Evolutionary conservation across 1,139 yeast species (phyloP), one percentile per base, ranked within the genome.

Genomic region (Saccharomyces hybrid): DNA sequence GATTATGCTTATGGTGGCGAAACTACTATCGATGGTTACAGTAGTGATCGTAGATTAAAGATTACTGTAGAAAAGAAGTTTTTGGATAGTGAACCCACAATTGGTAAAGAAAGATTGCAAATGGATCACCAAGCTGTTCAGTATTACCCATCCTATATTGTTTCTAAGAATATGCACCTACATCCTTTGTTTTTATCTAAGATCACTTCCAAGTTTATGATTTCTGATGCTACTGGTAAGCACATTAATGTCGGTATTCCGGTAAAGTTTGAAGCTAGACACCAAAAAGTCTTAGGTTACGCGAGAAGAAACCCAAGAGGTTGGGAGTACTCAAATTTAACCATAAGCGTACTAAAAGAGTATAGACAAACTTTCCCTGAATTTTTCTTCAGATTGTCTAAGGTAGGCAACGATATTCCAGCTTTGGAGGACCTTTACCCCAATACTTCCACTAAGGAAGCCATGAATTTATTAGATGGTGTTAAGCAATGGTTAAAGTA

Each of bases 1-100:
- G 90, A 86, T 44, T 83, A 83, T 72, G 95, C 91, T 2, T 93
- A 88, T 67, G 99, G 99, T 51, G 80, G 89, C 28, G 86, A 95
- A 52, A 91, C 95, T 13, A 77, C 78, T 26, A 80, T 93, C 51
- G 82, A 78, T 52, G 96, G 88, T 0, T 79, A 82, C 59, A 71
- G 70, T 27, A 75, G 80, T 47, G 77, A 75, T 25, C 71, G 72
- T 11, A 74, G 78, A 50, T 72, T 82, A 54, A 81, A 80, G 56
- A 70, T 85, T 54, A 78, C 83, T 52, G 80, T 86, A 23, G 75
- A 78, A 48, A 80, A 82, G 65, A 79, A 79, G 55, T 75, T 77
- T 46, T 67, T 76, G 3, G 74, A 74, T 49, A 72, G 77, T 16
- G 90, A 85, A 62, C 88, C 90, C 41, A 78, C 75, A 34, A 78